phyloP scores from a whole-genome alignment of 306 rosid genomes.

The Medicago truncatula region DNA sequence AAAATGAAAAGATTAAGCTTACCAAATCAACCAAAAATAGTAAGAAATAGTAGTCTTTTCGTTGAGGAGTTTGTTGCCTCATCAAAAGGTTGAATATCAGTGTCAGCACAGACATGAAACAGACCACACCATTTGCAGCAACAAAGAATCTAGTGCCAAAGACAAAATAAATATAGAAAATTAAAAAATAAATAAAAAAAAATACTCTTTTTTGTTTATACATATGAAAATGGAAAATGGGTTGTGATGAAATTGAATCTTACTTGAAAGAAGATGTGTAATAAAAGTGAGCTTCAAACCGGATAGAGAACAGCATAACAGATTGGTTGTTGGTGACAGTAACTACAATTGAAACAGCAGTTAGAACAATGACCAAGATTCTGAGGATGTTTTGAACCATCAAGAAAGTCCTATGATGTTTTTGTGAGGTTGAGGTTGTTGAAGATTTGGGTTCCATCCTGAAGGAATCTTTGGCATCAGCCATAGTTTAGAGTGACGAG shows the following conservation, averaged over 20 bases:
- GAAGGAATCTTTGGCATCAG: slow-evolving; percentile 37
- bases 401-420: slow-evolving; percentile 12
- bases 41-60: slow-evolving; percentile 40
- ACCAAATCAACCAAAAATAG: slow-evolving; percentile 63
- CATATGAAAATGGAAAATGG: slow-evolving; percentile 21
- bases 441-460: slow-evolving; percentile 42
- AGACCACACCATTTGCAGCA: slow-evolving; percentile 55
- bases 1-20: slow-evolving; percentile 8
- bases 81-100: slow-evolving; percentile 41
- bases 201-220: too few relatives aligned
- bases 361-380: slow-evolving; percentile 51
- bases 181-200: background rate
- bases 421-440: slow-evolving; percentile 4
- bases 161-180: background rate
- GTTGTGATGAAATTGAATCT: background rate
- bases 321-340: slow-evolving; percentile 63
- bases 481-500: slow-evolving; percentile 1
- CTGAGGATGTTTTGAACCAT: slow-evolving; percentile 54
- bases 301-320: slow-evolving; percentile 44
- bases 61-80: slow-evolving; percentile 29
- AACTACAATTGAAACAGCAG: slow-evolving; percentile 53
- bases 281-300: slow-evolving; percentile 60
- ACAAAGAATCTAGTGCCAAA: slow-evolving; percentile 63
- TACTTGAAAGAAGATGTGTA: slow-evolving; percentile 67
- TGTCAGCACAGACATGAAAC: slow-evolving; percentile 53